A percentile compares a stretch with the other conserved stretches of the same genome.
phyloP scores from a whole-genome alignment of 1,284 basidiomycete species.

The Boletellus sp. region DNA sequence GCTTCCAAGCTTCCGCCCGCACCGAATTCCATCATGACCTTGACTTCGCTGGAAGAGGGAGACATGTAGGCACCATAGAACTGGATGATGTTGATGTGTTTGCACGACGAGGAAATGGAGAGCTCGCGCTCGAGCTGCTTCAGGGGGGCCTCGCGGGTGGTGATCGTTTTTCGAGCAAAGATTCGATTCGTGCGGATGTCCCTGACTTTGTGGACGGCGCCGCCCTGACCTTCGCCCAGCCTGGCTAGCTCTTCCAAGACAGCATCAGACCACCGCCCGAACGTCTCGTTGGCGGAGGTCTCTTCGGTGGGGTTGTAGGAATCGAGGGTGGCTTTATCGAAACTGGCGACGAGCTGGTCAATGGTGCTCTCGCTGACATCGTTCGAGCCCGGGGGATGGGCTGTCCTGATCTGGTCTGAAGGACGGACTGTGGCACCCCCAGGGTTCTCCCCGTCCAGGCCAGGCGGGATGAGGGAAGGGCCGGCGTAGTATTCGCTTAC shows the following conservation, averaged over 20 bases:
- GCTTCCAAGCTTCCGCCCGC: constrained; percentile 89
- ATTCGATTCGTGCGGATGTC: constrained; percentile 74
- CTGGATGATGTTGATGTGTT: constrained; percentile 85
- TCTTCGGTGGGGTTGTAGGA: constrained; percentile 35
- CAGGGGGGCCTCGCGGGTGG: constrained; percentile 89
- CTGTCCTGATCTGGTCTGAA: constrained; percentile 32
- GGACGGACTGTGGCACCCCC: constrained; percentile 58
- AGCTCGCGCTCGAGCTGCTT: constrained; percentile 93
- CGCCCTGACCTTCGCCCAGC: constrained; percentile 94
- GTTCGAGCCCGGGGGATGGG: constrained; percentile 33
- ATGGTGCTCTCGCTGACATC: constrained; percentile 42
- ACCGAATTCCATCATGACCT: constrained; percentile 93
- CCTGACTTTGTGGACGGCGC: constrained; percentile 89
- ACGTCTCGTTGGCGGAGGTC: constrained; percentile 25
- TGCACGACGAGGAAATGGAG: constrained; percentile 81
- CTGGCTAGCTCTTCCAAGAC: constrained; percentile 69
- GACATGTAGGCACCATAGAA: constrained; percentile 96
- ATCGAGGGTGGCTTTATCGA: constrained; percentile 29
- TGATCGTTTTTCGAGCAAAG: constrained; percentile 96
- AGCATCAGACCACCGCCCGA: constrained; percentile 58
- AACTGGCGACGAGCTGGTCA: constrained; percentile 30
- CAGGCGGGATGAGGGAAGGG: constrained; percentile 30
- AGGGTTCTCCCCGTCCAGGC: constrained; percentile 38
- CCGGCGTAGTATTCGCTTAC: constrained; percentile 32
- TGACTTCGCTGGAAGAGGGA: constrained; percentile 88